These are phyloP conservation scores for Akanthomyces uredinophilus DNA, from an alignment of 2,329 filamentous ascomycete genomes.

Conservation along the genomic window DNA sequence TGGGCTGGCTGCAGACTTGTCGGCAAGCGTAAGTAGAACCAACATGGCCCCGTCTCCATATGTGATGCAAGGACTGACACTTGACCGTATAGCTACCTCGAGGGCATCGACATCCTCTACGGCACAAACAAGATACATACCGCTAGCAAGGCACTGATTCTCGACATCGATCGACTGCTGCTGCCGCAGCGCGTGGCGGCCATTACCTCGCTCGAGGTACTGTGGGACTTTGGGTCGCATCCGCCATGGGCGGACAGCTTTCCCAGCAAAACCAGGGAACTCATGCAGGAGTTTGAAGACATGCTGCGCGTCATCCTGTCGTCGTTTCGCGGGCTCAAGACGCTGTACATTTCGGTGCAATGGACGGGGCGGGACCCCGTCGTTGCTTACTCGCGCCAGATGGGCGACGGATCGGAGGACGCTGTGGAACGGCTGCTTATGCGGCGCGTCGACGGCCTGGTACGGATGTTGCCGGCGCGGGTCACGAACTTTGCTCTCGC, in stretches of 20 bases:
- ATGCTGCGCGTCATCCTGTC: conserved; percentile 19
- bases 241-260: conserved; percentile 15
- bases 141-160: conserved; percentile 19
- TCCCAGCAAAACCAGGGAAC: conserved; percentile 3
- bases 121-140: conserved; percentile 24
- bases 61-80: background rate
- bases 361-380: background rate
- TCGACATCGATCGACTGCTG: conserved; percentile 18
- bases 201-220: conserved; percentile 23
- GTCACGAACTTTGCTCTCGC: conserved; percentile 21
- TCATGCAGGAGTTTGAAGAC: conserved; percentile 12
- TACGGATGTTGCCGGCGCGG: conserved; percentile 16
- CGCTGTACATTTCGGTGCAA: conserved; percentile 20
- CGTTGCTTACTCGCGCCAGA: background rate
- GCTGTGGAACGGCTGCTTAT: conserved; percentile 9
- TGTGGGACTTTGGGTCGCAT: conserved; percentile 20
- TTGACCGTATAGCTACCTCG: conserved; percentile 21
- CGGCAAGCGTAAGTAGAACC: conserved; percentile 23
- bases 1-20: conserved; percentile 29
- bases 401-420: background rate
- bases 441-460: conserved; percentile 20
- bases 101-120: conserved; percentile 28
- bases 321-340: conserved; percentile 17
- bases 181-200: conserved; percentile 20
- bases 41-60: too few species aligned